phyloP scores from a whole-genome alignment of 2,329 filamentous ascomycete species.

The Phoma sp. region DNA sequence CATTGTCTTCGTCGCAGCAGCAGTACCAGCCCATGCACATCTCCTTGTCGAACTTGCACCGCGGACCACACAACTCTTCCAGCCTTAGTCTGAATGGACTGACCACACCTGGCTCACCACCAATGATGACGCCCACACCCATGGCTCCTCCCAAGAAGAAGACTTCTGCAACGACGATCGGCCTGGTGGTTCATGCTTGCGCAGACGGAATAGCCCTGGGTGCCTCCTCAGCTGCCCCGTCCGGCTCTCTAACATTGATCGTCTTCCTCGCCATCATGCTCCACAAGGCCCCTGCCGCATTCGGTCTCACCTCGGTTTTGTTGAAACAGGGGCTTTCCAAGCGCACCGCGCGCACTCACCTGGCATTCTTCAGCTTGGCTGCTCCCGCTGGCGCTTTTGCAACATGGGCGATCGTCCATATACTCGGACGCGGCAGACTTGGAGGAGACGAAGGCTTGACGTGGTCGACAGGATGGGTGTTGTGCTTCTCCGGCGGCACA shows the following conservation, averaged over 20 bases:
- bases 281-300: slow-evolving; percentile 94
- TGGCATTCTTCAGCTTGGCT: slow-evolving; percentile 89
- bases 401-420: slow-evolving; percentile 80
- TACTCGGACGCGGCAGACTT: slow-evolving; percentile 69
- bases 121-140: slow-evolving; percentile 37
- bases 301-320: slow-evolving; percentile 88
- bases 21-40: slow-evolving; percentile 80
- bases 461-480: slow-evolving; percentile 90
- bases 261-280: slow-evolving; percentile 97
- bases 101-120: slow-evolving; percentile 33
- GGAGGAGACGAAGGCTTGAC: slow-evolving; percentile 67
- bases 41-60: slow-evolving; percentile 80
- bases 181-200: slow-evolving; percentile 93
- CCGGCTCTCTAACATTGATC: slow-evolving; percentile 77
- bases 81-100: slow-evolving; percentile 44
- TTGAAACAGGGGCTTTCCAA: slow-evolving; percentile 92
- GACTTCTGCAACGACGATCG: slow-evolving; percentile 70
- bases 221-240: slow-evolving; percentile 71
- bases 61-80: slow-evolving; percentile 53
- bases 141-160: slow-evolving; percentile 45
- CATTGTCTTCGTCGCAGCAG: slow-evolving; percentile 58
- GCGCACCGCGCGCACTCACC: slow-evolving; percentile 79
- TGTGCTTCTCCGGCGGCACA: slow-evolving; percentile 95
- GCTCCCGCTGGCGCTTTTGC: slow-evolving; percentile 83
- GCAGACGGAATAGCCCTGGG: slow-evolving; percentile 96